Percentiles rank a stretch among this genome's conserved stretches.
Conservation (phyloP, 441 rosid species). For the Erodium texanum region DNA sequence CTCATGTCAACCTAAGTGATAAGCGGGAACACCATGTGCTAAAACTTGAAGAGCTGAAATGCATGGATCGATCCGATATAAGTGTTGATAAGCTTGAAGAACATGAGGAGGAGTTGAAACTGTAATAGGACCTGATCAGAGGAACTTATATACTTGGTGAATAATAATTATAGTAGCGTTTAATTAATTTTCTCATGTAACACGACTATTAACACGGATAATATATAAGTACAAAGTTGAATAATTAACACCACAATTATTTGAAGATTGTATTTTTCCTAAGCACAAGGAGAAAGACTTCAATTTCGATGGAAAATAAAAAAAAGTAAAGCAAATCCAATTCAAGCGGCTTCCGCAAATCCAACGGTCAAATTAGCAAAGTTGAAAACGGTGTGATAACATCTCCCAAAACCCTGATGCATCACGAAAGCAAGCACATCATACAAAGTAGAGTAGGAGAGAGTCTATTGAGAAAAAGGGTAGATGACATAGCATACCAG, state of each 20-base stretch:
- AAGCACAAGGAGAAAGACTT: not conserved
- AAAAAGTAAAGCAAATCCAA: not conserved
- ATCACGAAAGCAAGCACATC: not conserved
- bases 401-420: constrained; percentile 57
- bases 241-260: not conserved
- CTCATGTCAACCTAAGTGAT: too few relatives aligned
- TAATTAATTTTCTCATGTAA: too few relatives aligned
- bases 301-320: not conserved
- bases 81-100: too few relatives aligned
- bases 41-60: too few relatives aligned
- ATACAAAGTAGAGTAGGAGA: not conserved
- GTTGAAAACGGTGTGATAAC: constrained; percentile 63
- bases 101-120: too few relatives aligned
- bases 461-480: not conserved
- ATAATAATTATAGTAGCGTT: too few relatives aligned
- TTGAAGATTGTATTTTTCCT: not conserved
- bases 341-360: constrained; percentile 41
- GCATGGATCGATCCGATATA: too few relatives aligned
- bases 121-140: too few relatives aligned
- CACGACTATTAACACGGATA: too few relatives aligned
- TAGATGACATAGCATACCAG: not conserved
- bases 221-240: too few relatives aligned
- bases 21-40: too few relatives aligned
- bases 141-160: too few relatives aligned
- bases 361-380: constrained; percentile 45